Conservation (phyloP, 2,329 filamentous ascomycete species). For the Domatiomyces globalis region DNA sequence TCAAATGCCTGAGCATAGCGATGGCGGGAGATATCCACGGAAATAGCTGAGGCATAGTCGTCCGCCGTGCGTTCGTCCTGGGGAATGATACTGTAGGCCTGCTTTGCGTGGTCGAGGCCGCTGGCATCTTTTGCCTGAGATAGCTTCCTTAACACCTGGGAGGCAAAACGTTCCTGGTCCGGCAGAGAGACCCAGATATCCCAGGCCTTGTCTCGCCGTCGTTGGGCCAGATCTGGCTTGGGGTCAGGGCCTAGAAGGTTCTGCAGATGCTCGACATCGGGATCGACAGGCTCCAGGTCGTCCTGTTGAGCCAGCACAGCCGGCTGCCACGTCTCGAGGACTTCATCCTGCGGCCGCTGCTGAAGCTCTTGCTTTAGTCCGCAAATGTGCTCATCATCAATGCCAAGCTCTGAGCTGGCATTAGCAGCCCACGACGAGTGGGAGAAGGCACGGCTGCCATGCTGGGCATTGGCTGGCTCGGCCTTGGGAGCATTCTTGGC, state of each 20-base stretch:
- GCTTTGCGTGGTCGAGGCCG: conserved; percentile 30
- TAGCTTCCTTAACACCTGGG: conserved; percentile 25
- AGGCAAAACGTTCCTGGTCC: conserved; percentile 4
- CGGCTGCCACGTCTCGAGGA: background rate
- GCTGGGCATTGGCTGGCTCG: background rate
- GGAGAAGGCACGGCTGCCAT: background rate
- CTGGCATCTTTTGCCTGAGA: conserved; percentile 24
- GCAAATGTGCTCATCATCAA: background rate
- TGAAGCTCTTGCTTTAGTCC: background rate
- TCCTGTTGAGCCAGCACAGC: background rate
- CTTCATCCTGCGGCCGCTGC: background rate
- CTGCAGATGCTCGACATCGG: background rate
- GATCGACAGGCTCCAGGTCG: background rate
- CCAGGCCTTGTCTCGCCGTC: conserved; percentile 20
- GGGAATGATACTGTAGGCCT: conserved; percentile 34
- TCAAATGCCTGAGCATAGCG: conserved; percentile 21
- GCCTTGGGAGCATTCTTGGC: background rate
- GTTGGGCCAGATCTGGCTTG: background rate
- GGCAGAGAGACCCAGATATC: conserved; percentile 16
- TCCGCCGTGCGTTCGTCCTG: conserved; percentile 24
- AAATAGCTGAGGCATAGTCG: conserved; percentile 31
- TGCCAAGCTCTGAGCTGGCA: background rate
- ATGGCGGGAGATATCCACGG: conserved; percentile 5
- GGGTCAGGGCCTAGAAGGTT: background rate
- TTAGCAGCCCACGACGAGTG: background rate